Percentiles rank a stretch among this genome's conserved stretches.
Conservation (phyloP, 2,329 filamentous ascomycete genomes). For the Mycosphaerella sp. region DNA sequence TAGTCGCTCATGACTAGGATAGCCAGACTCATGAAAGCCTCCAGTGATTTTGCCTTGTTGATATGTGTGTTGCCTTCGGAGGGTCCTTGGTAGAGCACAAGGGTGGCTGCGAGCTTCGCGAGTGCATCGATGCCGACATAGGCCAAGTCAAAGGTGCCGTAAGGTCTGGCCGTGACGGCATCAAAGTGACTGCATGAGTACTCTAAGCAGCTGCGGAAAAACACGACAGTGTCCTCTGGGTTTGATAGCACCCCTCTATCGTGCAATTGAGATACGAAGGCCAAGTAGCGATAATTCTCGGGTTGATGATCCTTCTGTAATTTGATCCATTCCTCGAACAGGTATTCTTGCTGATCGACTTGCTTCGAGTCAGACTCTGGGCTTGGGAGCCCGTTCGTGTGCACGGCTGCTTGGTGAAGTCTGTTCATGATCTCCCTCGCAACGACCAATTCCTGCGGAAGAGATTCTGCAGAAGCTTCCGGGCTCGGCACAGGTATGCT, state of each 20-base stretch:
- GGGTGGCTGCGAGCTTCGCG: slow-evolving; percentile 68
- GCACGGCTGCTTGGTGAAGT: slow-evolving; percentile 50
- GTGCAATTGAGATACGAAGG: slow-evolving; percentile 82
- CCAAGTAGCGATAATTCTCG: slow-evolving; percentile 62
- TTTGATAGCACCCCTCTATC: slow-evolving; percentile 64
- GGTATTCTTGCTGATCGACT: slow-evolving; percentile 83
- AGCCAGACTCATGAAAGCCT: slow-evolving; percentile 70
- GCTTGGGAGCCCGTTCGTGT: slow-evolving; percentile 52
- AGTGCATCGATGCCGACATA: slow-evolving; percentile 71
- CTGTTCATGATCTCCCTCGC: slow-evolving; percentile 67
- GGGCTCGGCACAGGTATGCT: slow-evolving; percentile 52
- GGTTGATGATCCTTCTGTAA: slow-evolving; percentile 66
- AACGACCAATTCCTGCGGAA: slow-evolving; percentile 46
- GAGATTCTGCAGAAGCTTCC: slow-evolving; percentile 2
- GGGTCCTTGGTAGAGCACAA: slow-evolving; percentile 67
- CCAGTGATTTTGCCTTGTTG: slow-evolving; percentile 65
- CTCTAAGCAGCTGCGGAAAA: slow-evolving; percentile 77
- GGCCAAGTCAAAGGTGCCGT: slow-evolving; percentile 54
- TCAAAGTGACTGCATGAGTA: slow-evolving; percentile 73
- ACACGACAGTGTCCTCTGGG: slow-evolving; percentile 70
- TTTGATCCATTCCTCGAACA: slow-evolving; percentile 92
- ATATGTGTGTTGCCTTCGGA: slow-evolving; percentile 53
- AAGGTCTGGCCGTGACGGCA: slow-evolving; percentile 55
- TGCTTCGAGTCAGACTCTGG: slow-evolving; percentile 55
- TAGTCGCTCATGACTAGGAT: slow-evolving; percentile 80